phyloP scores from a whole-genome alignment of 148 eudicot genomes.

The Rhododendron henanense region DNA sequence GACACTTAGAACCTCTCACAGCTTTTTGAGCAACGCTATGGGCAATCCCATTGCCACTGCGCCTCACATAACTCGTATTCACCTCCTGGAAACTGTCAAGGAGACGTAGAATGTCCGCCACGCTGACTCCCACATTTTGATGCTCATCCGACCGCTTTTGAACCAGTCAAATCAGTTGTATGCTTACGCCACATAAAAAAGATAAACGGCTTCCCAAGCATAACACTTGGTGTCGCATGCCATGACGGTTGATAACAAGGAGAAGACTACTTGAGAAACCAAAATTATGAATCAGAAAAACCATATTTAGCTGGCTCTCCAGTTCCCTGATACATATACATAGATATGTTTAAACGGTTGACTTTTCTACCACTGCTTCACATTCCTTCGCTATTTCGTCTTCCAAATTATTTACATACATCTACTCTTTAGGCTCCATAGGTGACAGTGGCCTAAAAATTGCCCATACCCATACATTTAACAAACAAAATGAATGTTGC shows the following conservation, averaged over 20 bases:
- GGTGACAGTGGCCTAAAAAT: not conserved
- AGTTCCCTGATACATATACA: not conserved
- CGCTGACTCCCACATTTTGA: too few species aligned
- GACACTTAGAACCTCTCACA: too few species aligned
- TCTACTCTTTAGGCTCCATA: not conserved
- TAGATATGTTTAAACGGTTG: not conserved
- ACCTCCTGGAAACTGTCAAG: too few species aligned
- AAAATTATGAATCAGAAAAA: not conserved
- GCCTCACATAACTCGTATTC: too few species aligned
- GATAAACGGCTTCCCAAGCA: not conserved
- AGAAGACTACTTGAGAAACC: not conserved
- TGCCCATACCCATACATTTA: not conserved
- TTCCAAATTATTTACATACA: not conserved
- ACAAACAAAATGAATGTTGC: not conserved
- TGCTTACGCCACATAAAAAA: too few species aligned
- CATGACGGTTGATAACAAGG: not conserved
- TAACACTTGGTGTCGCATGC: not conserved
- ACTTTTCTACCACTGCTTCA: not conserved
- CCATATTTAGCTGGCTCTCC: not conserved
- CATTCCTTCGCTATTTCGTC: not conserved
- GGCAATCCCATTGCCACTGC: too few species aligned
- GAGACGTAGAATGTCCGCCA: too few species aligned
- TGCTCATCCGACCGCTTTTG: too few species aligned
- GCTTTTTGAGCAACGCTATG: too few species aligned
- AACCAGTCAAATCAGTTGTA: too few species aligned